Conservation (phyloP, 164 flowering plant genomes). For the Akebia trifoliata region DNA sequence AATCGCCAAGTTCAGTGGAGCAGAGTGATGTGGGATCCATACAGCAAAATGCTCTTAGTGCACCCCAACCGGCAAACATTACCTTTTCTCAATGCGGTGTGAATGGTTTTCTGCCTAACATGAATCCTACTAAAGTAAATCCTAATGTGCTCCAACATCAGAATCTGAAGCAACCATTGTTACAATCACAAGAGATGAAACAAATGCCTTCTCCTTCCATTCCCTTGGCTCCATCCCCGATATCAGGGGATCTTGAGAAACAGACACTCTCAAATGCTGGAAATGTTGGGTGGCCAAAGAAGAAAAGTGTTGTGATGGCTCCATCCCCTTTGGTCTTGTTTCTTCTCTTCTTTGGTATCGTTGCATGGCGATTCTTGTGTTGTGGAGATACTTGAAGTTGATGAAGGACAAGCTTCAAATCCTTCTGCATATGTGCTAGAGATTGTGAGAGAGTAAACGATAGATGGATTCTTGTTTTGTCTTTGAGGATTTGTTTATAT, state of each 20-base stretch:
- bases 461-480: too few relatives aligned
- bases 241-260: conserved; percentile 77
- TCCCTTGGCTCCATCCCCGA: conserved; percentile 78
- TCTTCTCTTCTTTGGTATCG: too few relatives aligned
- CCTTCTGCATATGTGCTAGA: too few relatives aligned
- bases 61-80: conserved; percentile 44
- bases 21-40: too few relatives aligned
- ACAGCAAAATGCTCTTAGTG: too few relatives aligned
- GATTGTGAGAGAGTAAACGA: too few relatives aligned
- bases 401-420: too few relatives aligned
- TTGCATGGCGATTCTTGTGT: too few relatives aligned
- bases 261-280: conserved; percentile 49
- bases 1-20: too few relatives aligned
- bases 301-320: conserved; percentile 23
- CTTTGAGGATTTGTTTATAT: too few relatives aligned
- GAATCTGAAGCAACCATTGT: conserved; percentile 44
- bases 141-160: conserved; percentile 53
- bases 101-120: conserved; percentile 45
- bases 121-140: conserved; percentile 42
- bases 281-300: conserved; percentile 48
- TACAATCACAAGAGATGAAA: conserved; percentile 46
- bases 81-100: conserved; percentile 48
- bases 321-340: too few relatives aligned
- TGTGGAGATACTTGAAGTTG: too few relatives aligned
- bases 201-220: conserved; percentile 80